Conservation (phyloP, 257 asterid genomes). For the Solanum piurae region DNA sequence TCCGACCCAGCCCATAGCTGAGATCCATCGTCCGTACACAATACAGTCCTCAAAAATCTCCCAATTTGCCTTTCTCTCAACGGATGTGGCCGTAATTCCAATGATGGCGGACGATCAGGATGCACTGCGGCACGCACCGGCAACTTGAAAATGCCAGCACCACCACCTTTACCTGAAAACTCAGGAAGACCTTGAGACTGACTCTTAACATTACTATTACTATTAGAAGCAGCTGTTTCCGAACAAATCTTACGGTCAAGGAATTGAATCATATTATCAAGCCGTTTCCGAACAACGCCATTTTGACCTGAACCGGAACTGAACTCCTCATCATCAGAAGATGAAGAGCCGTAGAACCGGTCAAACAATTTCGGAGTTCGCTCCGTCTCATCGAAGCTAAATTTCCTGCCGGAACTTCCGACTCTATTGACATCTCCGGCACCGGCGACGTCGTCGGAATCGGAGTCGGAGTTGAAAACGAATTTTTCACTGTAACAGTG, state of each 20-base stretch:
- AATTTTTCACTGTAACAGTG: constrained; percentile 29
- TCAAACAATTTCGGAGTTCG: constrained; percentile 58
- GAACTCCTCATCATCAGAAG: constrained; percentile 46
- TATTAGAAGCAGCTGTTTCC: constrained; percentile 12
- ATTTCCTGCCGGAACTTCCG: constrained; percentile 3
- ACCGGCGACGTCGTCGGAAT: constrained; percentile 9
- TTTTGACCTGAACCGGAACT: constrained; percentile 20
- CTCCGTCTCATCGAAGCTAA: constrained; percentile 32
- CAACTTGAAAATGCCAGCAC: constrained; percentile 47
- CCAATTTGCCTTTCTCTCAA: constrained; percentile 70
- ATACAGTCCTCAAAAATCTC: constrained; percentile 56
- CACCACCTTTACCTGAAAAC: constrained; percentile 54
- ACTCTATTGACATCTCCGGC: constrained; percentile 11
- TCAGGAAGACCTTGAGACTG: constrained; percentile 51
- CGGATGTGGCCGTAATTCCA: constrained; percentile 89
- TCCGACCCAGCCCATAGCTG: constrained; percentile 96
- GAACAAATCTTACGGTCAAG: constrained; percentile 68
- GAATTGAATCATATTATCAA: constrained; percentile 83
- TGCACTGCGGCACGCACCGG: constrained; percentile 63
- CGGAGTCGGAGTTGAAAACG: constrained; percentile 17
- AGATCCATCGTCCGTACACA: constrained; percentile 47
- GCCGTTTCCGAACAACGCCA: constrained; percentile 56
- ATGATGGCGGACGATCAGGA: constrained; percentile 64
- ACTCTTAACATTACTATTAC: not conserved
- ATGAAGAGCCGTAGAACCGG: constrained; percentile 67